Base-by-base conservation (phyloP, 2,329 filamentous ascomycete species). In the Fusarium coicis region DNA sequence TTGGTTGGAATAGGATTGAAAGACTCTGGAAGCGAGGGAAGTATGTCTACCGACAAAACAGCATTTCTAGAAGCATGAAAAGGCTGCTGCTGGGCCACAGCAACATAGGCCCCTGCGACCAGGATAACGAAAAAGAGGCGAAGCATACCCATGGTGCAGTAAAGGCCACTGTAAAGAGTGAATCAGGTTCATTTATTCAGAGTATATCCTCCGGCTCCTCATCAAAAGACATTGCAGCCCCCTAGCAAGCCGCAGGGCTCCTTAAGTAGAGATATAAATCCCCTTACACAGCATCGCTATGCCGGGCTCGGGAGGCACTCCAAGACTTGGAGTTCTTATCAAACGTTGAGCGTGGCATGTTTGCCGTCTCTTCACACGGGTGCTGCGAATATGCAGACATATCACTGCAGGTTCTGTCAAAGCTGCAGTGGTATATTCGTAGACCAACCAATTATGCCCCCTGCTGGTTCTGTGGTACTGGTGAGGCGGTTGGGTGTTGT, bases 81-180 rank as follows among this genome's bases (percentile, higher is more conserved):
- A 4, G 47, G 65, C 10, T 63, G 49, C 19, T 66, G 53, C 32
- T 69, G 53, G 10, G 55, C 58, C 42, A 43, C 49, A 18, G 47
- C 49, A 14, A 52, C 53, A 21, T 58, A 63, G 23, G 60, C 28
- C 52, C 64, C 49, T 55, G 55, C 37, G n/a, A 55, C 60, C 42
- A 75, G 60, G 54, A 77, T 49, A 23, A 61, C 55, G 42, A 71
- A 28, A 21, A 74, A 19, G 30, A 68, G 52, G 61, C 43, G 73
- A 10, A 62, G 63, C 39, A 70, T 66, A 55, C 67, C 68, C 75
- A 77, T 77, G 57, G 10, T 76, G 47, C 57, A 61, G 57, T 58
- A 50, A n/a, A 68, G 53, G 40, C 37, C 46, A 58, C 50, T 49
- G 60, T 57, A 66, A 68, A 70, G 68, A 74, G 44, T 74, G 68